phyloP scores from a whole-genome alignment of 208 protist species.

The Wallacemonas rigidus region DNA sequence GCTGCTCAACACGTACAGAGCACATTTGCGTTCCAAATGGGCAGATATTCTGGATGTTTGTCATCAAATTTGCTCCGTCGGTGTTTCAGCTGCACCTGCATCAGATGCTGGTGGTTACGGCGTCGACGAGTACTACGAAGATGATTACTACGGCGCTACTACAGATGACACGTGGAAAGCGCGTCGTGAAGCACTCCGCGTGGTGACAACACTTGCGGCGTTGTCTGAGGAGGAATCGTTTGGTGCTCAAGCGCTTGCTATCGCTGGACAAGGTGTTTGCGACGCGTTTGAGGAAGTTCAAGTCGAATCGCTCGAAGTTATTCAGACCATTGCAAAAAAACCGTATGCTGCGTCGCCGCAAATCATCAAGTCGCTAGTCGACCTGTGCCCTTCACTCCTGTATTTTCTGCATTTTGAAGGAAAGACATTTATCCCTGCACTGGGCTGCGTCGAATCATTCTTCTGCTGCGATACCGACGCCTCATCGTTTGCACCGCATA shows the following conservation, averaged over 20 bases:
- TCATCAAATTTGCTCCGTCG: constrained; percentile 36
- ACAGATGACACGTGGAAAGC: constrained; percentile 59
- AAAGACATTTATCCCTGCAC: constrained; percentile 23
- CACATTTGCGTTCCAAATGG: constrained; percentile 26
- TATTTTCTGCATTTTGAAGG: constrained; percentile 9
- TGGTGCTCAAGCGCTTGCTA: constrained; percentile 30
- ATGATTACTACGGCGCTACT: constrained; percentile 34
- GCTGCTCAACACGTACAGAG: constrained; percentile 29
- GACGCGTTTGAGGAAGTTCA: constrained; percentile 56
- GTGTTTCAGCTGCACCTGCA: constrained; percentile 17
- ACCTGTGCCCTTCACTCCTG: constrained; percentile 18
- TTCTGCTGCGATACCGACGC: constrained; percentile 14
- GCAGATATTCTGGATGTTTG: constrained; percentile 29
- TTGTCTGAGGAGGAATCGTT: constrained; percentile 24
- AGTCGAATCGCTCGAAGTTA: constrained; percentile 42
- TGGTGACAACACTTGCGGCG: constrained; percentile 39
- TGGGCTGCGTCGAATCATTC: constrained; percentile 23
- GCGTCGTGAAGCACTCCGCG: constrained; percentile 37
- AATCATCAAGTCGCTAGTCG: constrained; percentile 25
- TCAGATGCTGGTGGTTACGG: constrained; percentile 21
- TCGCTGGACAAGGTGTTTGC: constrained; percentile 20
- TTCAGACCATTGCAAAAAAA: constrained; percentile 28
- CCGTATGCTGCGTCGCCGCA: constrained; percentile 16
- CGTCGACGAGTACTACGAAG: constrained; percentile 40
- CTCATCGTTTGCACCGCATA: constrained; percentile 5